Evolutionary conservation across 2,329 filamentous ascomycete genomes (phyloP), one percentile per base, ranked within the genome.

Genomic region (Colletotrichum sp.): DNA sequence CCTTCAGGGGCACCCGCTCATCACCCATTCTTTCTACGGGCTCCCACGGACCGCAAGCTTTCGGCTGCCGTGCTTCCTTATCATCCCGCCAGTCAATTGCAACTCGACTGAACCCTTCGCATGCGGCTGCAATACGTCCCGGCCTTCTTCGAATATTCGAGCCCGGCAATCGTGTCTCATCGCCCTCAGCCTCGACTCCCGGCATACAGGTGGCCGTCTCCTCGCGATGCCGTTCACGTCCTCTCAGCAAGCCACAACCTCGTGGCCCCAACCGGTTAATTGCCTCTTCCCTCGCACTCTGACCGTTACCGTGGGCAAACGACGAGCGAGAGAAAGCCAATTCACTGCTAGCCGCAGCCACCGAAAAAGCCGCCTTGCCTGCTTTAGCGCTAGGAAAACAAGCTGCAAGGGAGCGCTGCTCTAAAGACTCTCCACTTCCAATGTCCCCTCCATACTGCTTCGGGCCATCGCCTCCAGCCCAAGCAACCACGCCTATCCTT

Each of bases 371-470:
- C 71, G 65, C 59, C 44, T 76, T 36, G 39, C 64, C 64, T 68
- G 64, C 57, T 49, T 73, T 76, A 26, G 64, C 55, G 70, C 70
- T 55, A 59, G 44, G 49, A 69, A 76, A 76, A 68, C 71, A 66
- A 52, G 52, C 44, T 24, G 44, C 44, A 52, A 52, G 74, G 74
- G 70, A 49, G 49, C 21, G n/a, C 7, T 52, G n/a, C 59, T 66
- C 60, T 30, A 13, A 57, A 52, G 49, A 57, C 21, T 74, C 65
- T 52, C 72, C 71, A 74, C 71, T 69, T 62, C 12, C 28, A 52
- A 62, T 62, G 26, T 62, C 59, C 26, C 59, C 70, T 73, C 28
- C 49, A 30, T 74, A 34, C 74, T 76, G 65, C 64, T 76, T 74
- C 21, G 74, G 70, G 74, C 59, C 34, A 64, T 64, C 26, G 52